Base-by-base conservation (phyloP, 345 rosid species). In the Linum tenue region DNA sequence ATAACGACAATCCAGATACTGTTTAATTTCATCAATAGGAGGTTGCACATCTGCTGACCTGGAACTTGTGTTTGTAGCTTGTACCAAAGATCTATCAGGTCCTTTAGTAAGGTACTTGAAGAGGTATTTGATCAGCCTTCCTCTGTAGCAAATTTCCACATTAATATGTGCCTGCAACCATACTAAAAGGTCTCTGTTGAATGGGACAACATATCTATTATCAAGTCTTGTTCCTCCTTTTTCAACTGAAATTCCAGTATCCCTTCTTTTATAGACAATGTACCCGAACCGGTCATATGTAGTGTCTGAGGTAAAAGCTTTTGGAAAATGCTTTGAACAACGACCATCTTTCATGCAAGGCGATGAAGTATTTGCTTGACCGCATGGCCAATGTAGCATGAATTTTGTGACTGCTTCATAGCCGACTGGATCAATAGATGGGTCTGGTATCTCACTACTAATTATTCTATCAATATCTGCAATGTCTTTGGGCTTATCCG, bases 331-430 rank as follows among this genome's bases (percentile, higher is more conserved):
- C 16, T 59, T 70, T 0, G 59, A 4, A 5, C 53, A 70, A 0
- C 4, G 1, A 0, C 36, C 36, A 9, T 70, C 7, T 1, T 3
- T 0, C 69, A 70, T 64, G 40, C 69, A 70, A 7, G 64, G 12
- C 1, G 59, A 22, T 0, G 17, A 9, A 2, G 31, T 22, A 22
- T 22, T 22, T 0, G 5, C 17, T 37, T 4, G 9, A 0, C 69
- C 60, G 51, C 69, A 64, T 2, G 65, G 73, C 0, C 69, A 55
- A 50, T 64, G 64, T 1, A 70, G 16, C 68, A 37, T 43, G 4
- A 57, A 37, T 5, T 58, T 36, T 2, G 16, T 11, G 4, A 58
- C 69, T 3, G 9, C n/a, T 1, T n/a, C 5, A 39, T 57, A 58
- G 0, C 37, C 57, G 0, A 51, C 9, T 5, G 48, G 58, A 56